Conservation (phyloP, 805 yeast species). For the Teunomyces aglyptinius region DNA sequence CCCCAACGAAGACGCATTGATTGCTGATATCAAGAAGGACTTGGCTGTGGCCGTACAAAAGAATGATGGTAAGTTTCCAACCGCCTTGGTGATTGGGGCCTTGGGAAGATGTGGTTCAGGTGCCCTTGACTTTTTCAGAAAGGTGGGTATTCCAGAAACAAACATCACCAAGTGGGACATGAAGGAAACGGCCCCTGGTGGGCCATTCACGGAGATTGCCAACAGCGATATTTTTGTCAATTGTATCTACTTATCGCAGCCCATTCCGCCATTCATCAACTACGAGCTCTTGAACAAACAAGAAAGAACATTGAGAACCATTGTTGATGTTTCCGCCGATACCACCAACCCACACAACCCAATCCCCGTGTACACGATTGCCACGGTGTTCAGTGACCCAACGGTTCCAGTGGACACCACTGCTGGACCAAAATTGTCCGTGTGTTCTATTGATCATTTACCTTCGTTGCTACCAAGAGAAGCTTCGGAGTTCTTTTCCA, state of each 20-base stretch:
- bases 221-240: constrained; percentile 87
- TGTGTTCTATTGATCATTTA: constrained; percentile 92
- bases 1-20: constrained; percentile 71
- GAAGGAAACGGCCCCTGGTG: constrained; percentile 94
- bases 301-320: constrained; percentile 79
- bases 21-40: constrained; percentile 65
- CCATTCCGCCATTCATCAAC: constrained; percentile 90
- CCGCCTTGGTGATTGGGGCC: constrained; percentile 90
- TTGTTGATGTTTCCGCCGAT: constrained; percentile 98
- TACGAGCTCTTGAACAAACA: constrained; percentile 60
- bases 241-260: constrained; percentile 91
- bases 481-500: constrained; percentile 87
- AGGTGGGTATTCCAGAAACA: constrained; percentile 83
- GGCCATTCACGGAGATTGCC: constrained; percentile 93
- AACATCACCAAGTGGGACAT: constrained; percentile 94
- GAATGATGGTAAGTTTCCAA: constrained; percentile 68
- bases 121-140: constrained; percentile 78
- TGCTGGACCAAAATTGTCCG: constrained; percentile 83
- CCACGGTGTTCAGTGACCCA: constrained; percentile 89
- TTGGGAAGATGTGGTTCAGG: constrained; percentile 99
- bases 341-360: constrained; percentile 99
- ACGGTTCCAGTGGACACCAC: constrained; percentile 80
- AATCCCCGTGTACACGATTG: constrained; percentile 85
- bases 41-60: constrained; percentile 55
- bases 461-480: constrained; percentile 97